These are phyloP conservation scores for Kluyveromyces aestuarii DNA, from an alignment of 805 yeast species.

Conservation along the genomic window DNA sequence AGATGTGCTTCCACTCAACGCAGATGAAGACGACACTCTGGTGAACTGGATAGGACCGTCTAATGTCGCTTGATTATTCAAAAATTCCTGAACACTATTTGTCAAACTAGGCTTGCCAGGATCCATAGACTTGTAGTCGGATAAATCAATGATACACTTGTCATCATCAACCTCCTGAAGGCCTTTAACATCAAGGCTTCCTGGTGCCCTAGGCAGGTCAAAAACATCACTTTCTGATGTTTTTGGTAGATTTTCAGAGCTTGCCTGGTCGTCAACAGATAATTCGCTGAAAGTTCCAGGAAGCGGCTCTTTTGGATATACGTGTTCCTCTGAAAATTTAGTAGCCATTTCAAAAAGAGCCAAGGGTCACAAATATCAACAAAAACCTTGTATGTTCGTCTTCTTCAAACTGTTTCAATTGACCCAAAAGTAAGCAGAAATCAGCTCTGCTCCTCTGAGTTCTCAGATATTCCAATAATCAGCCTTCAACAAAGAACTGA, in stretches of 20 bases:
- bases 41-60: slow-evolving; percentile 36
- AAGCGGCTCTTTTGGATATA: not conserved
- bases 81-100: not conserved
- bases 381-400: not conserved
- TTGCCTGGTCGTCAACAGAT: not conserved
- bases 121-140: slow-evolving; percentile 34
- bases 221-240: not conserved
- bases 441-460: not conserved
- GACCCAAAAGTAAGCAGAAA: not conserved
- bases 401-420: not conserved
- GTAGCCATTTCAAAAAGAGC: not conserved
- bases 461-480: not conserved
- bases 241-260: not conserved
- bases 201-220: slow-evolving; percentile 37
- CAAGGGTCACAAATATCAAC: not conserved
- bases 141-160: not conserved
- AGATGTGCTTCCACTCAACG: slow-evolving; percentile 16
- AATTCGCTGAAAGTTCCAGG: slow-evolving; percentile 1
- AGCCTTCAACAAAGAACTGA: not conserved
- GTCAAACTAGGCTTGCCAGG: slow-evolving; percentile 31
- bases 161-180: slow-evolving; percentile 17
- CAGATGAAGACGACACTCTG: slow-evolving; percentile 32
- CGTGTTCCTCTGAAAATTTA: not conserved
- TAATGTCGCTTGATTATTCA: slow-evolving; percentile 15
- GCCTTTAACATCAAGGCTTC: slow-evolving; percentile 39